Conservation (phyloP, 192 early-diverging fungal species). For the Coemansia sp. region DNA sequence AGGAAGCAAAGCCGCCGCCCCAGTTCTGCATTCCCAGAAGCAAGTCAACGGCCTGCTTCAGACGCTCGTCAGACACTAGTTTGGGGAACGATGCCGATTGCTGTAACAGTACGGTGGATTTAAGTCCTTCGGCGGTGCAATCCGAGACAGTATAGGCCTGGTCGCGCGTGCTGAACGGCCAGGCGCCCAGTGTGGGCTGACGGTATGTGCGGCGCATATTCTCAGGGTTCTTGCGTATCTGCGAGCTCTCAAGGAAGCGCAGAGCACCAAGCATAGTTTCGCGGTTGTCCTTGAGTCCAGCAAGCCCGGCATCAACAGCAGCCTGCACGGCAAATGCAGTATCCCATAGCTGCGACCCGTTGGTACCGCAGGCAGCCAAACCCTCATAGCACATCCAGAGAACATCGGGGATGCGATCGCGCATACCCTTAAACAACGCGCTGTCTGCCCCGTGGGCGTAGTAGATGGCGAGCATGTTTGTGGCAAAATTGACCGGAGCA, state of each 20-base stretch:
- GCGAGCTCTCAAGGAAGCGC: conserved; percentile 80
- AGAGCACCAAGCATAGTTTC: conserved; percentile 64
- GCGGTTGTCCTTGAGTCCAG: conserved; percentile 66
- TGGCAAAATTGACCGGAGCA: conserved; percentile 91
- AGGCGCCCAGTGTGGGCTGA: conserved; percentile 84
- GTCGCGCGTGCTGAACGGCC: conserved; percentile 93
- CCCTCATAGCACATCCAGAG: conserved; percentile 91
- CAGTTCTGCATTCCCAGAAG: conserved; percentile 89
- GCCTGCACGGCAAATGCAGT: conserved; percentile 87
- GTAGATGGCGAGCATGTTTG: conserved; percentile 88
- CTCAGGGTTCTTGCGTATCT: conserved; percentile 76
- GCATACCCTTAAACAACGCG: conserved; percentile 71
- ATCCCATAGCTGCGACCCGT: conserved; percentile 98
- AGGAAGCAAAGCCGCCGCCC: conserved; percentile 90
- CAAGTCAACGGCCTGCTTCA: conserved; percentile 85
- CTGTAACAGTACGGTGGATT: conserved; percentile 74
- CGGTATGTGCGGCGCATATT: conserved; percentile 72
- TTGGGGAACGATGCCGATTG: conserved; percentile 58
- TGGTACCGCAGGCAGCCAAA: conserved; percentile 94
- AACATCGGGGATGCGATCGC: conserved; percentile 72
- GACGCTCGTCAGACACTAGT: conserved; percentile 65
- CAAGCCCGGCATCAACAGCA: conserved; percentile 73
- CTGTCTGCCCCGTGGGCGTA: conserved; percentile 86
- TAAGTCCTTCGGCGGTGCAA: conserved; percentile 90
- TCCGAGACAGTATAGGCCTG: conserved; percentile 97